Evolutionary conservation across 2,329 filamentous ascomycete genomes (phyloP).

Genomic region (Xylaria hypoxylon): DNA sequence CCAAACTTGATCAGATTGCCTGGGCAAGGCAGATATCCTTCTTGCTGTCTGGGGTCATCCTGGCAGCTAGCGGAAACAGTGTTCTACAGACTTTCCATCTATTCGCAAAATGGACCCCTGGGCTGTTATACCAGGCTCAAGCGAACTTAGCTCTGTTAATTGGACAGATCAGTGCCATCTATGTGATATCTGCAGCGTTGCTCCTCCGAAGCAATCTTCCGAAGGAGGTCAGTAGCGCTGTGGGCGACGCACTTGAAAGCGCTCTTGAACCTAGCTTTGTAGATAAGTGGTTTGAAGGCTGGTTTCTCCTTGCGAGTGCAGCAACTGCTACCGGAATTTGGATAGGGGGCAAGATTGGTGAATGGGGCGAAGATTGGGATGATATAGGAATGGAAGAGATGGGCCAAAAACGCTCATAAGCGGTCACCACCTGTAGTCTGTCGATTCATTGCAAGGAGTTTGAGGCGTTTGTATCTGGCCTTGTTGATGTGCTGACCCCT

Average conservation of each 20-base stretch:
- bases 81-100: conserved; percentile 88
- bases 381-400: conserved; percentile 75
- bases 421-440: neutral
- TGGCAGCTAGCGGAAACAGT: conserved; percentile 82
- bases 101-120: conserved; percentile 79
- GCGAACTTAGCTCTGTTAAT: conserved; percentile 83
- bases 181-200: conserved; percentile 84
- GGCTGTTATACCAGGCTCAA: conserved; percentile 77
- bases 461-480: conserved; percentile 25
- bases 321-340: conserved; percentile 78
- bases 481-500: conserved; percentile 6
- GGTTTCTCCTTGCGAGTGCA: conserved; percentile 78
- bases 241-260: conserved; percentile 81
- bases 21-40: conserved; percentile 91
- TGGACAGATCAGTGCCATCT: conserved; percentile 84
- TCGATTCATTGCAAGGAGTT: conserved; percentile 30
- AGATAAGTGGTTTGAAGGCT: conserved; percentile 87
- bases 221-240: conserved; percentile 78
- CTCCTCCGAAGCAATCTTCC: conserved; percentile 83
- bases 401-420: conserved; percentile 73
- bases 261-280: conserved; percentile 79
- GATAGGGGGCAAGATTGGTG: conserved; percentile 72
- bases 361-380: conserved; percentile 68
- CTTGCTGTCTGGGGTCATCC: conserved; percentile 82
- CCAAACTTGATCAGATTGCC: conserved; percentile 81